These are phyloP conservation scores for Metschnikowia proteae DNA, from an alignment of 805 yeast genomes.

Conservation along the genomic window DNA sequence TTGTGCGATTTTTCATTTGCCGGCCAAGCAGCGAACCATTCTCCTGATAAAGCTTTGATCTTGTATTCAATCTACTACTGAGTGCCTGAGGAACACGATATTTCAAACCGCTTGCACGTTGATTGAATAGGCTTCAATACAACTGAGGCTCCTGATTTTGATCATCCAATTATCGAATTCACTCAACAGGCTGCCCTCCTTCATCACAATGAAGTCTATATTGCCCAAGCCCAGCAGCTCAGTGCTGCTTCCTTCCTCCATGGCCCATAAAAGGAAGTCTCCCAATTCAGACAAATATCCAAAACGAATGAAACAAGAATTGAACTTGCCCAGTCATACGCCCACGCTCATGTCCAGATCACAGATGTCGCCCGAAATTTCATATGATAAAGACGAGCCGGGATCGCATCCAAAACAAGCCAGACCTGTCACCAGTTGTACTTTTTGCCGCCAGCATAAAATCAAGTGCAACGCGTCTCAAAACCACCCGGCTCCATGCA, in stretches of 20 bases:
- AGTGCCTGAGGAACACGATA: too few species aligned
- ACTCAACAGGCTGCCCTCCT: not conserved
- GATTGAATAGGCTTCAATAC: not conserved
- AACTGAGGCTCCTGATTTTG: not conserved
- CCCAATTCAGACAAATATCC: slow-evolving; percentile 8
- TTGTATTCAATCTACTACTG: not conserved
- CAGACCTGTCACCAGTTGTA: slow-evolving; percentile 88
- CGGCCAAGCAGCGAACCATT: not conserved
- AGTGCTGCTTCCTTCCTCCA: slow-evolving; percentile 14
- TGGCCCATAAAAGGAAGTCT: slow-evolving; percentile 18
- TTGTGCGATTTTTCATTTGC: not conserved
- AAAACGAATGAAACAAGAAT: slow-evolving; percentile 13
- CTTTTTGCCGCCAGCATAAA: slow-evolving; percentile 92
- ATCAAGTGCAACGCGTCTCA: slow-evolving; percentile 90
- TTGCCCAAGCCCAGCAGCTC: slow-evolving; percentile 38
- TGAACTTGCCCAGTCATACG: slow-evolving; percentile 5
- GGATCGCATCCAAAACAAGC: slow-evolving; percentile 25
- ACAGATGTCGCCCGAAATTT: slow-evolving; percentile 3
- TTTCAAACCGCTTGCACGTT: not conserved
- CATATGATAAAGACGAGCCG: not conserved
- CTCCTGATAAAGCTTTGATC: not conserved
- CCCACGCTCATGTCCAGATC: slow-evolving; percentile 6
- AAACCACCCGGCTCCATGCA: slow-evolving; percentile 75
- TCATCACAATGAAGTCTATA: slow-evolving; percentile 31
- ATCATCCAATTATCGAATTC: not conserved